Evolutionary conservation across 371 early-diverging fungal species (phyloP).

Genomic region (Lichtheimia ramosa): DNA sequence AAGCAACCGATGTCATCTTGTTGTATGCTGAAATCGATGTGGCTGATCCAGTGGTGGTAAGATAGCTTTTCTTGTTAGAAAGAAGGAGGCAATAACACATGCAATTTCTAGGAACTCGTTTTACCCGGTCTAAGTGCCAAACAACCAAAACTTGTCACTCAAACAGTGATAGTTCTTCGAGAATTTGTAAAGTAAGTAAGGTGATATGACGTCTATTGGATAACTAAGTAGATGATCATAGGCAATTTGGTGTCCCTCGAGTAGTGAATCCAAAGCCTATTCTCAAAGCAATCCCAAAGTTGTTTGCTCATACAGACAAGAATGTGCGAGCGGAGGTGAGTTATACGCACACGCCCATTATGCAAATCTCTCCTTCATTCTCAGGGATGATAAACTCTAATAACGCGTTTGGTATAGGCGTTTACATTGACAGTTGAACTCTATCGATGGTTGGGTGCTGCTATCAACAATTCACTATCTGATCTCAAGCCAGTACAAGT

Average conservation of each 20-base stretch:
- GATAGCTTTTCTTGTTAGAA: not conserved
- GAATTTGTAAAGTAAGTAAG: conserved; percentile 69
- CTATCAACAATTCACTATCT: conserved; percentile 61
- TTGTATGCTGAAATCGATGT: conserved; percentile 86
- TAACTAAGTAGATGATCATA: conserved; percentile 9
- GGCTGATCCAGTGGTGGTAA: conserved; percentile 80
- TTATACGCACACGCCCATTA: conserved; percentile 1
- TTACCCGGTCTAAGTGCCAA: conserved; percentile 81
- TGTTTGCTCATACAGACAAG: conserved; percentile 93
- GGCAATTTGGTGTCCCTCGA: conserved; percentile 77
- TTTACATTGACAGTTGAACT: conserved; percentile 73
- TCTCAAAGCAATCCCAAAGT: conserved; percentile 79
- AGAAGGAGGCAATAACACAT: not conserved
- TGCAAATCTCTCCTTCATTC: not conserved
- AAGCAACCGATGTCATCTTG: conserved; percentile 79
- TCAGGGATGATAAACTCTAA: not conserved
- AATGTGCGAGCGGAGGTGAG: conserved; percentile 88
- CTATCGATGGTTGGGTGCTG: conserved; percentile 81
- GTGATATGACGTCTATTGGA: not conserved
- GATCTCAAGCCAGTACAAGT: conserved; percentile 86
- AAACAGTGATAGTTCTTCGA: conserved; percentile 66
- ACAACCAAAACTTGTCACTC: conserved; percentile 88
- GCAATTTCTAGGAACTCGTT: conserved; percentile 65
- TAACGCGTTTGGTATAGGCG: conserved; percentile 35
- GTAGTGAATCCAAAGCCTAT: conserved; percentile 79